These are phyloP conservation scores for Selenicereus undatus DNA, from an alignment of 148 eudicot species.

Conservation along the genomic window DNA sequence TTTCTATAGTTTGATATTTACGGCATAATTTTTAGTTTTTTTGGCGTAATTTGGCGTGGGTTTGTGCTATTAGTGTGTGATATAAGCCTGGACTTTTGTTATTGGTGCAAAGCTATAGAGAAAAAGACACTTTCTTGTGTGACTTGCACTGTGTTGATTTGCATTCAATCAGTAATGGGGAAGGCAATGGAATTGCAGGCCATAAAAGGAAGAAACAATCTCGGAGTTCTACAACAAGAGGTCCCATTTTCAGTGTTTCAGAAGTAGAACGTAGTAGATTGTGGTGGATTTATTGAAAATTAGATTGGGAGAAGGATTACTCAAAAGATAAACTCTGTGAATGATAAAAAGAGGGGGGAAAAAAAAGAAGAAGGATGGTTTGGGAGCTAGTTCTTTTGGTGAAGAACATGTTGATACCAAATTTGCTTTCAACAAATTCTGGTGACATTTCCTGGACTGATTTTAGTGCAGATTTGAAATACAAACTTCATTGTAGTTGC, in stretches of 20 bases:
- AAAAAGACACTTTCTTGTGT: no score
- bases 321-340: not conserved
- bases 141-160: not conserved
- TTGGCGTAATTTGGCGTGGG: no score
- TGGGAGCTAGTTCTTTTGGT: not conserved
- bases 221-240: not conserved
- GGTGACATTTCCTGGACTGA: no score
- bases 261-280: not conserved
- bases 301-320: not conserved
- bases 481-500: no score
- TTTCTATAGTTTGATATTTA: no score
- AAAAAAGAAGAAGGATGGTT: not conserved
- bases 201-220: not conserved
- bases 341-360: not conserved
- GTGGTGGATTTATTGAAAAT: constrained; percentile 3
- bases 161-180: not conserved
- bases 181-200: not conserved
- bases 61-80: no score
- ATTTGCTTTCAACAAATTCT: not conserved
- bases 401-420: not conserved
- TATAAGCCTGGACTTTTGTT: no score
- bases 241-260: not conserved
- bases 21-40: no score
- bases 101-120: no score
- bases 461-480: no score